Conservation (phyloP, 1,284 basidiomycete species). For the Neotropicomus parvogracilis region DNA sequence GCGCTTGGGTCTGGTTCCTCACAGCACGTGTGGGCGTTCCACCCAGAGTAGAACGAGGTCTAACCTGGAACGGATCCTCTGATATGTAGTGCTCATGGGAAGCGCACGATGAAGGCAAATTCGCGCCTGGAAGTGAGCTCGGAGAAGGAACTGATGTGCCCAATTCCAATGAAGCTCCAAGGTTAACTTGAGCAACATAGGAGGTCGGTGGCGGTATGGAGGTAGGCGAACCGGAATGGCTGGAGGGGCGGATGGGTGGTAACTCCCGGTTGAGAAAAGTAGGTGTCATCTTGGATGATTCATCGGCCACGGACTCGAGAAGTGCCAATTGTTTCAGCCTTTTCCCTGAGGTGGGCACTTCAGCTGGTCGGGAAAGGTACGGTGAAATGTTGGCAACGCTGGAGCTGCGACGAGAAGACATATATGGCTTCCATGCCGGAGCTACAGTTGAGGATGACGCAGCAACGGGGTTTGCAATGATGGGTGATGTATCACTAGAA, state of each 20-base stretch:
- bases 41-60: constrained; percentile 53
- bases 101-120: constrained; percentile 8
- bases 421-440: constrained; percentile 21
- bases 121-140: constrained; percentile 14
- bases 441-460: constrained; percentile 11
- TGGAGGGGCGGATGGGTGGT: constrained; percentile 10
- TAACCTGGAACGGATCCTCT: constrained; percentile 49
- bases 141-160: constrained; percentile 3
- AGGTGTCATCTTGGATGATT: constrained; percentile 61
- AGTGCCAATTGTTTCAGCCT: constrained; percentile 68
- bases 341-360: constrained; percentile 53
- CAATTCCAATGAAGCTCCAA: constrained; percentile 13
- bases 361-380: constrained; percentile 50
- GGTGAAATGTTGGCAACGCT: constrained; percentile 61
- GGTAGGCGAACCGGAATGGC: constrained; percentile 16
- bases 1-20: constrained; percentile 46
- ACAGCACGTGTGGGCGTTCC: constrained; percentile 1
- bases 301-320: constrained; percentile 69
- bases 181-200: constrained; percentile 6
- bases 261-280: constrained; percentile 38
- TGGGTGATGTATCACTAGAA: constrained; percentile 13
- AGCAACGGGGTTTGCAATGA: constrained; percentile 4
- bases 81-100: constrained; percentile 13
- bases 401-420: constrained; percentile 36
- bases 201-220: constrained; percentile 21